Conservation (phyloP, 1,139 yeast genomes). For the Pichia sp. region DNA sequence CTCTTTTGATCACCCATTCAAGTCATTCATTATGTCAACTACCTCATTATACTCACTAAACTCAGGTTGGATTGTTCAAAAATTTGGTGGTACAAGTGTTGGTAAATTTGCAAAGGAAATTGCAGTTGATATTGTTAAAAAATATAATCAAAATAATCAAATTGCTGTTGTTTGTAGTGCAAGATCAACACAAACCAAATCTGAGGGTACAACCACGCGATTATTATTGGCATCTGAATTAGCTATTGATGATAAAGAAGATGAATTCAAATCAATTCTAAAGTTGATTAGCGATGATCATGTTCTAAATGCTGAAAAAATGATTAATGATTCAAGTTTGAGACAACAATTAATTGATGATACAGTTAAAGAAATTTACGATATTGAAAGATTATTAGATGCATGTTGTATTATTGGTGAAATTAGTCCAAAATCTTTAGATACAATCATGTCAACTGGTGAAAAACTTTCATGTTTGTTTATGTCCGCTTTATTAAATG, state of each 20-base stretch:
- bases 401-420: constrained; percentile 93
- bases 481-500: constrained; percentile 79
- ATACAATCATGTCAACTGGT: constrained; percentile 87
- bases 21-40: constrained; percentile 15
- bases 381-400: constrained; percentile 61
- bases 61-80: constrained; percentile 80
- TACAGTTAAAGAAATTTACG: constrained; percentile 58
- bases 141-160: constrained; percentile 49
- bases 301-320: constrained; percentile 57
- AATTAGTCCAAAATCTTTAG: constrained; percentile 80
- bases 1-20: no score
- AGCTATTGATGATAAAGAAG: constrained; percentile 47
- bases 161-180: constrained; percentile 98
- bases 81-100: constrained; percentile 97
- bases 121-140: constrained; percentile 74
- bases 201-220: constrained; percentile 92
- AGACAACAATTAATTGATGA: constrained; percentile 45
- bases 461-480: constrained; percentile 87
- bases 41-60: constrained; percentile 20
- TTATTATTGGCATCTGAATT: constrained; percentile 73
- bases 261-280: constrained; percentile 47
- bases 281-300: constrained; percentile 73
- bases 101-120: constrained; percentile 88
- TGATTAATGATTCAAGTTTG: constrained; percentile 42
- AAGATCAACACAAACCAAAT: constrained; percentile 80